A percentile compares a stretch with the other conserved stretches of the same genome.
Evolutionary conservation across 169 alveolate genomes (phyloP).

Genomic region (Plasmodium knowlesi): DNA sequence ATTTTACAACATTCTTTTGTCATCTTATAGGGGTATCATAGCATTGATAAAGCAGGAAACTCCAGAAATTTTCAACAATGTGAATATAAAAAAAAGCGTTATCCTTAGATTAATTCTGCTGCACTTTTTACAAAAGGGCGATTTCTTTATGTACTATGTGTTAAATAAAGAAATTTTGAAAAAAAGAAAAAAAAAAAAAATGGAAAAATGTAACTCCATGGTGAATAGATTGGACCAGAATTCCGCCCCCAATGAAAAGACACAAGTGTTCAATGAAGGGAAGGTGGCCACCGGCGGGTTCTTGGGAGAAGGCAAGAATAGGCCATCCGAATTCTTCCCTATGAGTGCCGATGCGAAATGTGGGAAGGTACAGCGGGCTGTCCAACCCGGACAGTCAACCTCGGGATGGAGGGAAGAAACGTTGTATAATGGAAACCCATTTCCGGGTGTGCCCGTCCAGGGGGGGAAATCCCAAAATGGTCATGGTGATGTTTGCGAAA

Average conservation of each 20-base stretch:
- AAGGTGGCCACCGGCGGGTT: background rate
- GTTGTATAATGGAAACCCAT: background rate
- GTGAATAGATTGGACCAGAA: background rate
- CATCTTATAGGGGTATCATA: slow-evolving; percentile 59
- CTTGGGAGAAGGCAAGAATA: background rate
- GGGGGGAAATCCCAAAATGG: background rate
- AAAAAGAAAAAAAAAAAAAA: slow-evolving; percentile 13
- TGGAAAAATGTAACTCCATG: background rate
- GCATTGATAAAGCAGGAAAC: slow-evolving; percentile 47
- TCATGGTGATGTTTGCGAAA: background rate
- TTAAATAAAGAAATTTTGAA: slow-evolving; percentile 53
- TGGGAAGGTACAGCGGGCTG: background rate
- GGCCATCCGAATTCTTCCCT: background rate
- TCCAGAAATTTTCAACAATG: slow-evolving; percentile 54
- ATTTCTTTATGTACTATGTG: slow-evolving; percentile 58
- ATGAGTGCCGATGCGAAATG: background rate
- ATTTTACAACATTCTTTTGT: slow-evolving; percentile 27
- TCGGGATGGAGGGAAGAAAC: background rate
- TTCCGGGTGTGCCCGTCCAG: background rate
- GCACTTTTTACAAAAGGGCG: slow-evolving; percentile 74
- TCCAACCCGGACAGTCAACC: background rate
- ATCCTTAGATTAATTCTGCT: slow-evolving; percentile 58
- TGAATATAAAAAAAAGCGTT: slow-evolving; percentile 28
- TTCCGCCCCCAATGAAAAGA: background rate
- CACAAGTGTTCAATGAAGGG: background rate